Base-by-base conservation (phyloP, 208 protist species). In the Histomonas meleagridis region DNA sequence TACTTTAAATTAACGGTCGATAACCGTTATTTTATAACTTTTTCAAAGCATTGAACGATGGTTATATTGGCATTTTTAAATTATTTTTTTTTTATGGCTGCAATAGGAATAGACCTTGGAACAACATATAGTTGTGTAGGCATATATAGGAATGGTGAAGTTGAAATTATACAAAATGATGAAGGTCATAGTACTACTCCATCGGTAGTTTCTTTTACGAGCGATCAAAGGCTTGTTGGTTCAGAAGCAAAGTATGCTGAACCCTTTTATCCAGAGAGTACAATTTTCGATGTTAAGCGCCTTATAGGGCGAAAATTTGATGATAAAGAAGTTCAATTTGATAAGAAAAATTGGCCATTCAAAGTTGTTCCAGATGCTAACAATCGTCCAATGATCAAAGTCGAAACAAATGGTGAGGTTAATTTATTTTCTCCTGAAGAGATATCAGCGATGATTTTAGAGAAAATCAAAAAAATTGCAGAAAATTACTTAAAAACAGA, bases 261-360 rank as follows among this genome's bases (percentile, higher is more conserved):
- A n/a, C n/a, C n/a, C n/a, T n/a, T n/a, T n/a, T n/a, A 97, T 57
- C 96, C 96, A 40, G 81, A 90, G 1, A 96, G 96, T 62, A 97
- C 97, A 49, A 91, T 98, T 16, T 98, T 96, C 94, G 97, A 98
- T 92, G 97, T 62, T n/a, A 98, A 97, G 95, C 95, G 97, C 90
- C 92, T 98, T 7, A 97, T 98, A 92, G 97, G 97, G 91, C 95
- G 96, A 91, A 93, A 94, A 78, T 97, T 94, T 90, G 91, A 46
- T 53, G 96, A 97, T 92, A 62, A 78, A 78, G 92, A 92, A 23
- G 96, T 99, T n/a, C 97, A 99, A 95, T 90, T 90, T 76, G 97
- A 99, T 94, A 95, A 96, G 92, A 98, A 98, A 95, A 94, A 97
- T 26, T 96, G 96, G 91, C 97, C 97, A 38, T 99, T 96, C 94